Evolutionary conservation across 2,329 filamentous ascomycete species (phyloP).

Genomic region (Phoma herbarum): DNA sequence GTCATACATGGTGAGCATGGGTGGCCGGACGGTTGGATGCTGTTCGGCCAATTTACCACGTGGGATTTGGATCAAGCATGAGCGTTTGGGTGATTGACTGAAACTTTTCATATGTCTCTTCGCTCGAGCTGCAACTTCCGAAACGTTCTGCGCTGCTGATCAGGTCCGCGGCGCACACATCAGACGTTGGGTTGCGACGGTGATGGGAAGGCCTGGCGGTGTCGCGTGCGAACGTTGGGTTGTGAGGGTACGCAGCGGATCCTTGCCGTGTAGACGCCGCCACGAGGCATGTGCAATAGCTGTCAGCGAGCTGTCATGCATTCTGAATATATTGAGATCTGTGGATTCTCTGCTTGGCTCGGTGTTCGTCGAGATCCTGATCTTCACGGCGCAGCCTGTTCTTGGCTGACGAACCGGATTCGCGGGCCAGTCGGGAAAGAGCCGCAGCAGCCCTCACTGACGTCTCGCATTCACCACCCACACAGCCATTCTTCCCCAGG

Average conservation of each 20-base stretch:
- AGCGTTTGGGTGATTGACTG: not conserved
- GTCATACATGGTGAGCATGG: constrained; percentile 7
- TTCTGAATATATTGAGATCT: not conserved
- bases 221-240: constrained; percentile 23
- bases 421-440: constrained; percentile 31
- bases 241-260: constrained; percentile 2
- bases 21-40: constrained; percentile 9
- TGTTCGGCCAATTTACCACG: constrained; percentile 6
- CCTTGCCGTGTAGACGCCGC: constrained; percentile 1
- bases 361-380: not conserved
- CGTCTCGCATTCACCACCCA: constrained; percentile 30
- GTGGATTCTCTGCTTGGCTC: not conserved
- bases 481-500: constrained; percentile 29
- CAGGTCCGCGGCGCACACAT: not conserved
- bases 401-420: constrained; percentile 18
- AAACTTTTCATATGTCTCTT: not conserved
- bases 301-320: not conserved
- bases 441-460: constrained; percentile 35
- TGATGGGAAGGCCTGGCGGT: constrained; percentile 4
- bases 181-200: constrained; percentile 10
- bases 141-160: not conserved
- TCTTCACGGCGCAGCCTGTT: not conserved
- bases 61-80: not conserved
- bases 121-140: not conserved
- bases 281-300: not conserved